phyloP scores from a whole-genome alignment of 179 eudicot species.

The Beta lomatogona region DNA sequence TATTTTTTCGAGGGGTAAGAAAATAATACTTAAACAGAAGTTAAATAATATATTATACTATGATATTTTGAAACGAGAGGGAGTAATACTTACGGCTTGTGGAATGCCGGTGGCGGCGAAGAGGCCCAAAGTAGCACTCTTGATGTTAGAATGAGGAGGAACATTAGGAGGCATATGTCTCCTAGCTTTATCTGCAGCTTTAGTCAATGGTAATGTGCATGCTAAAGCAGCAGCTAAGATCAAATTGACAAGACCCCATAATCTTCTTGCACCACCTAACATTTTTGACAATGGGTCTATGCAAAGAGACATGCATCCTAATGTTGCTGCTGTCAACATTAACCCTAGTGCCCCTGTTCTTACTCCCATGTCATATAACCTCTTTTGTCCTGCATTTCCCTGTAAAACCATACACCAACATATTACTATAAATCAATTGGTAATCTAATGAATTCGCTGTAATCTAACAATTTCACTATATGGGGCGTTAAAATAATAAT shows the following conservation, averaged over 20 bases:
- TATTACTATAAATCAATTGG: too few relatives aligned
- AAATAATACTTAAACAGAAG: neutral
- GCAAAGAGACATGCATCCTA: slow-evolving; percentile 35
- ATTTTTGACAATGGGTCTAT: slow-evolving; percentile 37
- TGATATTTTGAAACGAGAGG: neutral
- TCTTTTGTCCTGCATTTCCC: slow-evolving; percentile 6
- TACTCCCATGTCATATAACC: slow-evolving; percentile 44
- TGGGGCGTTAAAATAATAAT: too few relatives aligned
- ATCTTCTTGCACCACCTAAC: slow-evolving; percentile 38
- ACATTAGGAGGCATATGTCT: slow-evolving; percentile 7
- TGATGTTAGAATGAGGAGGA: slow-evolving; percentile 24
- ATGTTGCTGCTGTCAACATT: slow-evolving; percentile 41
- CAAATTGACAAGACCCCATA: slow-evolving; percentile 42
- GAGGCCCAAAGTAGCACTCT: slow-evolving; percentile 31
- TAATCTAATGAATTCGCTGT: too few relatives aligned
- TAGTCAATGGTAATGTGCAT: slow-evolving; percentile 36
- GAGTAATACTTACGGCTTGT: slow-evolving; percentile 42
- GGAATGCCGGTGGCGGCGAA: slow-evolving; percentile 50
- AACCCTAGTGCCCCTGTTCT: slow-evolving; percentile 46
- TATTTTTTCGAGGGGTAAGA: neutral
- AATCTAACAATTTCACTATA: neutral
- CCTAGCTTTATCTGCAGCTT: slow-evolving; percentile 33
- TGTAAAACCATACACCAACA: neutral
- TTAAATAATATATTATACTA: neutral
- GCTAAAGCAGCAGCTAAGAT: slow-evolving; percentile 32